Conservation (phyloP, 352 stramenopile genomes). For the Phytophthora sojae region DNA sequence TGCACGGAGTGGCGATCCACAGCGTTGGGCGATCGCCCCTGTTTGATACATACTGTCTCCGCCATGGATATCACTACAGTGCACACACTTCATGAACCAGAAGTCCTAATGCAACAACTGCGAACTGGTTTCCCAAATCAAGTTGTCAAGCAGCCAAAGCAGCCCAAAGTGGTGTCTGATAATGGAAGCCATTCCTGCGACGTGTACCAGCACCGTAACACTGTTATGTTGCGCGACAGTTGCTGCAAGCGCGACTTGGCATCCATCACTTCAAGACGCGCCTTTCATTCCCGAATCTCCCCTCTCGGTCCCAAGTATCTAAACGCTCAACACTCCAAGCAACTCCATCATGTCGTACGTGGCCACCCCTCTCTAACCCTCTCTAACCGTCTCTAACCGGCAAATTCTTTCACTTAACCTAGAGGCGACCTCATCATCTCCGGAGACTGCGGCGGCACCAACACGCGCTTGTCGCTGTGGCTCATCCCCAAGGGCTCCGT, state of each 20-base stretch:
- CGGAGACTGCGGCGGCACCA: conserved; percentile 97
- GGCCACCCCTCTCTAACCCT: neutral
- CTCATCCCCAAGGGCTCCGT: conserved; percentile 69
- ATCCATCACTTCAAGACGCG: conserved; percentile 18
- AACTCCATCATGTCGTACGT: conserved; percentile 11
- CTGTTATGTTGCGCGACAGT: neutral
- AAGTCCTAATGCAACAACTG: neutral
- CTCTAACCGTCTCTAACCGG: neutral
- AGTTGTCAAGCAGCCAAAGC: neutral
- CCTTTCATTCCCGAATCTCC: conserved; percentile 7
- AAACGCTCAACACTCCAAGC: neutral
- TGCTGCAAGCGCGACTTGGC: neutral
- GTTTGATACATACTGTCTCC: too few relatives aligned
- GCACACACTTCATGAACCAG: neutral
- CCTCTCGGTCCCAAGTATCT: neutral
- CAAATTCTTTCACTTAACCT: neutral
- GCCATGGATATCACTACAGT: neutral
- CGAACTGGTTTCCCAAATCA: neutral
- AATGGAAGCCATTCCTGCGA: neutral
- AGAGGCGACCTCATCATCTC: conserved; percentile 86
- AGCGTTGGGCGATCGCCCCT: neutral
- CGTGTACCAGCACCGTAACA: conserved; percentile 1
- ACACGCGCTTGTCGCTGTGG: conserved; percentile 94
- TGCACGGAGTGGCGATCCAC: neutral
- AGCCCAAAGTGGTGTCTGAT: neutral